Evolutionary conservation across 2,329 filamentous ascomycete species (phyloP).

Genomic region (Eutypella sp.): DNA sequence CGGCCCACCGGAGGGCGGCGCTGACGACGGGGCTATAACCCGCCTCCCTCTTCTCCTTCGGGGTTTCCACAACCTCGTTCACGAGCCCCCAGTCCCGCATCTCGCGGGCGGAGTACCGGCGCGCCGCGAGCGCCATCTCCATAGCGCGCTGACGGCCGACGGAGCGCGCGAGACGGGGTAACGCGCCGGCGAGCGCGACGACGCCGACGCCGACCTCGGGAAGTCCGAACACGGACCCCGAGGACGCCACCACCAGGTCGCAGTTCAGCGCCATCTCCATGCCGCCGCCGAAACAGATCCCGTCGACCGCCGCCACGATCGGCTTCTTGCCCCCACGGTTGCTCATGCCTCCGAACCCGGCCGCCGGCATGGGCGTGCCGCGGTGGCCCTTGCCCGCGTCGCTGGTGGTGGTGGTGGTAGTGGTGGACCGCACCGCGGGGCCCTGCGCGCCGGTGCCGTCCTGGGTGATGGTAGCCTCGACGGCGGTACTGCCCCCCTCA

Average conservation of each 20-base stretch:
- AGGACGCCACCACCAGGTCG: slow-evolving; percentile 63
- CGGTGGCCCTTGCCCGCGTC: slow-evolving; percentile 9
- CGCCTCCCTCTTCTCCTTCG: slow-evolving; percentile 14
- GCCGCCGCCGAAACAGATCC: slow-evolving; percentile 68
- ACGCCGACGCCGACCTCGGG: slow-evolving; percentile 70
- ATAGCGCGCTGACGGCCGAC: slow-evolving; percentile 65
- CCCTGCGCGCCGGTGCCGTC: neutral
- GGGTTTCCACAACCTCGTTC: slow-evolving; percentile 53
- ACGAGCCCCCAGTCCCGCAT: slow-evolving; percentile 63
- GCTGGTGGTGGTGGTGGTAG: slow-evolving; percentile 2
- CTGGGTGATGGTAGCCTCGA: neutral
- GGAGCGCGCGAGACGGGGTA: slow-evolving; percentile 60
- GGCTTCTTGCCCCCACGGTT: slow-evolving; percentile 68
- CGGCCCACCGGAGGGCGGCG: slow-evolving; percentile 58
- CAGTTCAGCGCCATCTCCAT: slow-evolving; percentile 72
- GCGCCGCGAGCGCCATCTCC: slow-evolving; percentile 65
- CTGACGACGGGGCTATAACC: slow-evolving; percentile 42
- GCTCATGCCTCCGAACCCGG: slow-evolving; percentile 62
- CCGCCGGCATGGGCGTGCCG: slow-evolving; percentile 28
- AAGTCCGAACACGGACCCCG: slow-evolving; percentile 57
- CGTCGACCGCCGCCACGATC: slow-evolving; percentile 71
- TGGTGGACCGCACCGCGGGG: neutral
- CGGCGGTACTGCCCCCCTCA: neutral
- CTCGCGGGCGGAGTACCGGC: slow-evolving; percentile 53
- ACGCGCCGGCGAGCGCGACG: slow-evolving; percentile 63